Conservation (phyloP, 116 monocot genomes). For the Zostera marina region DNA sequence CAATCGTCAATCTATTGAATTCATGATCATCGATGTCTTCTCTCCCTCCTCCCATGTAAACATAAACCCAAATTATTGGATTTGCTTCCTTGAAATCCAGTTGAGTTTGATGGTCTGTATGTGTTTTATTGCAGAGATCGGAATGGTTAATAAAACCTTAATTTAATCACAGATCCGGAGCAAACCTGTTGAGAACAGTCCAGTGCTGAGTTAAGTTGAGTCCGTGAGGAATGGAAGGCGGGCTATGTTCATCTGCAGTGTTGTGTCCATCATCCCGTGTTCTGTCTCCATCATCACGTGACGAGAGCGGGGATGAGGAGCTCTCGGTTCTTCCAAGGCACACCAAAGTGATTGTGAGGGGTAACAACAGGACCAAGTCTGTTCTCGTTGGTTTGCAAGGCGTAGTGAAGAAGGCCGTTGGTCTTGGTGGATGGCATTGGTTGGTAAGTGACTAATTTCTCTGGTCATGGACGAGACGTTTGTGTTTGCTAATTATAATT, state of each 20-base stretch:
- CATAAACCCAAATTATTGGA: too few relatives aligned
- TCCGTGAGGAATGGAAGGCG: slow-evolving; percentile 21
- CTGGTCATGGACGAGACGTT: too few relatives aligned
- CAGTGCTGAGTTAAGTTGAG: too few relatives aligned
- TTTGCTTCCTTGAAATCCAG: too few relatives aligned
- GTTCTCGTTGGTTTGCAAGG: slow-evolving; percentile 67
- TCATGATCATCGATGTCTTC: too few relatives aligned
- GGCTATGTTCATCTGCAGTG: slow-evolving; percentile 24
- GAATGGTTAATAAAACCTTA: too few relatives aligned
- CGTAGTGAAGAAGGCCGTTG: slow-evolving; percentile 77
- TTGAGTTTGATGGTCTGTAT: background rate
- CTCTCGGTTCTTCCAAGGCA: slow-evolving; percentile 65
- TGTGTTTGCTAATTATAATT: too few relatives aligned
- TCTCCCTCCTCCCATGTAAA: too few relatives aligned
- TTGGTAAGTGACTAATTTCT: too few relatives aligned
- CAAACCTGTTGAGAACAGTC: too few relatives aligned
- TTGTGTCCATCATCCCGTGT: background rate
- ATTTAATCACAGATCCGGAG: background rate
- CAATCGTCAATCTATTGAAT: too few relatives aligned
- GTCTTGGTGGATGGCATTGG: slow-evolving; percentile 82
- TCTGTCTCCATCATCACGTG: slow-evolving; percentile 7
- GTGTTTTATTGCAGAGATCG: background rate
- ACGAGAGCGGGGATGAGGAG: slow-evolving; percentile 63
- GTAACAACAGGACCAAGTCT: slow-evolving; percentile 71
- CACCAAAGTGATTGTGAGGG: slow-evolving; percentile 65